Conservation (phyloP, 345 rosid genomes). For the Cardamine resedifolia region DNA sequence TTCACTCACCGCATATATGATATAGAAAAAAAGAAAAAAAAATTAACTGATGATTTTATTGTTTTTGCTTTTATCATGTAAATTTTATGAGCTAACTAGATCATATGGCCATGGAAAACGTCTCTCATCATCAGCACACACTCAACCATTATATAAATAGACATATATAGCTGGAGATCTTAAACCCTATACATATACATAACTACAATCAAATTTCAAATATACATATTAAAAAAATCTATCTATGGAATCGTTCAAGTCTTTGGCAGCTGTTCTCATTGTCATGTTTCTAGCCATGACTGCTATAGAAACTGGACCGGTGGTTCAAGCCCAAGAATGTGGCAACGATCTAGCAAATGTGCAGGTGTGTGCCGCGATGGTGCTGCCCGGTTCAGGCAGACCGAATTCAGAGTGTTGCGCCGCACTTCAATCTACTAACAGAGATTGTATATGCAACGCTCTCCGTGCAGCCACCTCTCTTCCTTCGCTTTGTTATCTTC, state of each 20-base stretch:
- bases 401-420: conserved; percentile 54
- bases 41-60: background rate
- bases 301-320: background rate
- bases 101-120: conserved; percentile 18
- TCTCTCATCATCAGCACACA: background rate
- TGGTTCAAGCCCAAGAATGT: conserved; percentile 24
- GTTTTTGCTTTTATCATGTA: background rate
- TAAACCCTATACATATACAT: background rate
- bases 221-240: background rate
- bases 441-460: conserved; percentile 77
- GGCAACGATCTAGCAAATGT: conserved; percentile 32
- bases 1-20: background rate
- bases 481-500: conserved; percentile 61
- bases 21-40: background rate
- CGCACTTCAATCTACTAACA: conserved; percentile 53
- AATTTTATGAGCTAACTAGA: conserved; percentile 13
- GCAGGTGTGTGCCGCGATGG: conserved; percentile 23
- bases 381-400: conserved; percentile 12
- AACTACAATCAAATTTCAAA: background rate
- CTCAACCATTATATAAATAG: background rate
- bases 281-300: conserved; percentile 7
- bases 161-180: background rate
- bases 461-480: conserved; percentile 61
- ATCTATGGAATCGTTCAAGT: conserved; percentile 13
- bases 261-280: background rate